Evolutionary conservation across 1,139 yeast species (phyloP).

Genomic region (Pichia sp.): DNA sequence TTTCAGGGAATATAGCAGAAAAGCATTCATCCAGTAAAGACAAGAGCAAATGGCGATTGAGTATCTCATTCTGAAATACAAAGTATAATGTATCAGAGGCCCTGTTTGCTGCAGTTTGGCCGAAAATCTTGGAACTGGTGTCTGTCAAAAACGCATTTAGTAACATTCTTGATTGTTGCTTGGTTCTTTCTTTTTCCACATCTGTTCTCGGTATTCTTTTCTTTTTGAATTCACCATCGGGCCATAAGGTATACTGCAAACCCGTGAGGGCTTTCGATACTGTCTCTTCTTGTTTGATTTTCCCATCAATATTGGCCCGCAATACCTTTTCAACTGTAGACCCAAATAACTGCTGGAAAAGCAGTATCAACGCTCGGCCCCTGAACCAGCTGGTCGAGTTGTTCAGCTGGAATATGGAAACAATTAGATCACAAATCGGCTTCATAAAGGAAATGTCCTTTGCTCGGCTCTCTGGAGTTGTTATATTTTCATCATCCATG

Average conservation of each 20-base stretch:
- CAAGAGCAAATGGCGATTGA: conserved; percentile 62
- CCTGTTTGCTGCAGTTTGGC: conserved; percentile 55
- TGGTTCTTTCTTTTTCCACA: conserved; percentile 49
- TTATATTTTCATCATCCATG: conserved; percentile 7
- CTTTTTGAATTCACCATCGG: conserved; percentile 50
- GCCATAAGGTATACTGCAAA: conserved; percentile 56
- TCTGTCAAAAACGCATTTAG: conserved; percentile 58
- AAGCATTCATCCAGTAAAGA: conserved; percentile 51
- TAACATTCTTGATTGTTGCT: conserved; percentile 55
- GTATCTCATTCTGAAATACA: conserved; percentile 67
- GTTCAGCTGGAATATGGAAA: conserved; percentile 65
- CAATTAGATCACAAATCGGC: conserved; percentile 75
- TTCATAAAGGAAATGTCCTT: conserved; percentile 52
- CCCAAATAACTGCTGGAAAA: conserved; percentile 81
- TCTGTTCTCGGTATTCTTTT: conserved; percentile 40
- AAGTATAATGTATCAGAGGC: conserved; percentile 61
- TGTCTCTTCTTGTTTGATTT: conserved; percentile 44
- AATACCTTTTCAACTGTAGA: conserved; percentile 80
- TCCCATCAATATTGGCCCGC: conserved; percentile 41
- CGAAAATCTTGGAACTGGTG: conserved; percentile 70
- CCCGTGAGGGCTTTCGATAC: conserved; percentile 42
- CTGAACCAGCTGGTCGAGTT: conserved; percentile 71
- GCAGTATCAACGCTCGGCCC: conserved; percentile 76
- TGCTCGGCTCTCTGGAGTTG: conserved; percentile 13
- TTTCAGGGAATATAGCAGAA: conserved; percentile 41